phyloP scores from a whole-genome alignment of 352 stramenopile genomes.

The Elongisporangium anandrum region DNA sequence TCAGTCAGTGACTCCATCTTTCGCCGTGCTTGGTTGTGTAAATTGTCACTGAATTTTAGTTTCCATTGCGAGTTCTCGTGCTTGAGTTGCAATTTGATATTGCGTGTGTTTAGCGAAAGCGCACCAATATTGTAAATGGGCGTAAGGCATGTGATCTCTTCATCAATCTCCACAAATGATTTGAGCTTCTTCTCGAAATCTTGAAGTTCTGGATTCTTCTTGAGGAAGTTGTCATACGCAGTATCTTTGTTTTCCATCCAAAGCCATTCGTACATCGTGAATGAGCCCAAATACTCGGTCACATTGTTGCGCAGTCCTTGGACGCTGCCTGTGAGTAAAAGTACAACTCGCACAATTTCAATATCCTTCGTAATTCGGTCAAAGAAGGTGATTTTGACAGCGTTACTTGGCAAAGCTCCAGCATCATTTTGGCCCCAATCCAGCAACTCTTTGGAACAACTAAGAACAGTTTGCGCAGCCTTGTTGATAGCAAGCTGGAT shows the following conservation, averaged over 20 bases:
- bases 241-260: slow-evolving; percentile 97
- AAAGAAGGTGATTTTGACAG: slow-evolving; percentile 91
- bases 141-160: slow-evolving; percentile 88
- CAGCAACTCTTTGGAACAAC: slow-evolving; percentile 95
- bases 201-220: slow-evolving; percentile 92
- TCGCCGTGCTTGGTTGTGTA: slow-evolving; percentile 92
- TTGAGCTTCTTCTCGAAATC: slow-evolving; percentile 97
- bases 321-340: slow-evolving; percentile 96
- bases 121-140: slow-evolving; percentile 96
- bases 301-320: slow-evolving; percentile 97
- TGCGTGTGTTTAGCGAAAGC: slow-evolving; percentile 95
- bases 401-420: slow-evolving; percentile 9
- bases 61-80: slow-evolving; percentile 97
- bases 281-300: slow-evolving; percentile 95
- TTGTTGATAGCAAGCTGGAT: slow-evolving; percentile 98
- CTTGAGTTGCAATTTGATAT: slow-evolving; percentile 96
- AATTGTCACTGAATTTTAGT: slow-evolving; percentile 95
- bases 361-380: slow-evolving; percentile 98
- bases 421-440: slow-evolving; percentile 90
- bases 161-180: slow-evolving; percentile 94
- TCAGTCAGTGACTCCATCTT: slow-evolving; percentile 95
- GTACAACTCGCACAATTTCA: slow-evolving; percentile 96
- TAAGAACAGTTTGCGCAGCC: slow-evolving; percentile 94
- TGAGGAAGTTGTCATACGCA: slow-evolving; percentile 93
- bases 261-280: slow-evolving; percentile 96